Base-by-base conservation (phyloP, 257 asterid species). In the Datura wrightii region DNA sequence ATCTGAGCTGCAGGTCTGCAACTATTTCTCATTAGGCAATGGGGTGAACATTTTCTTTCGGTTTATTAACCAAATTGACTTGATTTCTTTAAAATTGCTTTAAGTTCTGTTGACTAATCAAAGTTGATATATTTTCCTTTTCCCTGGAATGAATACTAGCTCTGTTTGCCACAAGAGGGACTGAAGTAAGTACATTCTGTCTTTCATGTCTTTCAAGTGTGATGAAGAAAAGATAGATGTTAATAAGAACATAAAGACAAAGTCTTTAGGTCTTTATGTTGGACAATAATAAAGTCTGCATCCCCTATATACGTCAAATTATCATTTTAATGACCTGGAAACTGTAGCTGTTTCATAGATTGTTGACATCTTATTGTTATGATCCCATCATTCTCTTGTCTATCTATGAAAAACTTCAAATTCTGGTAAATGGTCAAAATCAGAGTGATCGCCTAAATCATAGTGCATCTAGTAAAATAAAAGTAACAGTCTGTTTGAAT, bases 351-450 rank as follows among this genome's bases (percentile, higher is more conserved):
- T 50, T 74, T 24, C 37, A 74, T 46, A 74, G 42, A 46, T 46
- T 74, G 41, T 48, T 11, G 58, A 6, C 53, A 74, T 48, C 13
- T 1, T 48, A 48, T 46, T 74, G 59, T 65, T 65, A 74, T 46
- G 54, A 19, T 46, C 8, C 9, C 53, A 48, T 24, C 31, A 10
- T 50, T 46, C 60, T 48, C 36, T 48, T 5, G 11, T 74, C 59
- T 74, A 46, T 41, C 42, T 74, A 46, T 3, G 5, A 55, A 13
- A 6, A 24, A 74, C 60, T 6, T 24, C 24, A 74, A 74, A 48
- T 76, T 76, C 62, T 31, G 44, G 52, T 41, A 42, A 5, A 48
- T 76, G 81, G 81, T 13, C 60, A 76, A 76, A 48, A 76, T 76
- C n/a, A 48, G 19, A 74, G 9, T 10, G 55, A 74, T 74, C 11